Base-by-base conservation (phyloP, 345 rosid genomes). In the Aegle marmelos region DNA sequence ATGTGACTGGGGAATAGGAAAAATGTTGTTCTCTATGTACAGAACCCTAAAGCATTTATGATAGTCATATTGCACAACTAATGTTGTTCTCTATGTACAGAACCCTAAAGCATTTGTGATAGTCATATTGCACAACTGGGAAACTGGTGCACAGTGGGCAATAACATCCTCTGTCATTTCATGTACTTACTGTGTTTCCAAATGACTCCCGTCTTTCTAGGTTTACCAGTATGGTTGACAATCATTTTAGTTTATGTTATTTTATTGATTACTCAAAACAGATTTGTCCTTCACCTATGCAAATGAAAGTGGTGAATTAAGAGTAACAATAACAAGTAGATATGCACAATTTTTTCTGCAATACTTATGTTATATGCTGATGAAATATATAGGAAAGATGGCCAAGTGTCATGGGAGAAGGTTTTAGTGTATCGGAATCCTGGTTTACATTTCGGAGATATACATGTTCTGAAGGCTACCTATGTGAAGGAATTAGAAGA, bases 361-460 rank as follows among this genome's bases (percentile, higher is more conserved):
- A 28, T 61, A n/a, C 27, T 54, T 71, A 48, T 75, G 8, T 50
- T 48, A 54, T 45, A 30, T 75, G 25, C 68, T 61, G 65, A 31
- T 73, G 48, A 36, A 34, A 57, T 66, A 50, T 82, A 66, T 69
- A 95, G 98, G 7, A 92, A 89, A 8, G 24, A 79, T 71, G 98
- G 98, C 1, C 98, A 89, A 56, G 76, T 93, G 67, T 92, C 94
- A 3, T 74, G 77, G 77, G 98, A 97, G 54, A 76, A 87, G 61
- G 97, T 95, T 5, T 64, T 95, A 70, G 98, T 95, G 65, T 95
- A 90, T 74, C 84, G 93, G 13, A 82, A 93, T 79, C 98, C 98
- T 50, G 99, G 99, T 61, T 9, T 89, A 50, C 98, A 95, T 81
- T 88, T 93, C 30, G 98, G 99, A 53, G 99, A 95, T 85, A 79